Base-by-base conservation (phyloP, 1,284 basidiomycete genomes). In the Cryptococcus floricola region DNA sequence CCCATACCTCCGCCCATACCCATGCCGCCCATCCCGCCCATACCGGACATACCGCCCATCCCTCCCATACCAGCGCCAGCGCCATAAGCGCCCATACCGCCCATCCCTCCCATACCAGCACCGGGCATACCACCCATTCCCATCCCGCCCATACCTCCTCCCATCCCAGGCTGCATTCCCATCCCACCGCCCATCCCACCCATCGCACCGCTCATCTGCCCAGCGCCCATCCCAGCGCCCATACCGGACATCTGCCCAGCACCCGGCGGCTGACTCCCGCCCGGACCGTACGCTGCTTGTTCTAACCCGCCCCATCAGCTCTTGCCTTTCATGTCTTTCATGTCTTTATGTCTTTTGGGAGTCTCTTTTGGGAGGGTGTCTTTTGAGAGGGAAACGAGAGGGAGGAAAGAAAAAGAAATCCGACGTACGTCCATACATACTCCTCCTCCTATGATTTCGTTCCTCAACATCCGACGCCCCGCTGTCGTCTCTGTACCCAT, bases 41-140 rank as follows among this genome's bases (percentile, higher is more conserved):
- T 59, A 37, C 61, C 62, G 13, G 39, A 1, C 23, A 23, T 23
- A 2, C n/a, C n/a, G n/a, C n/a, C n/a, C n/a, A n/a, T 56, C 34
- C 49, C 54, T 16, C 50, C 52, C 56, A 59, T 59, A 37, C 61
- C 62, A n/a, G 39, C 47, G 57, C 60, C 63, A 5, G 23, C 48
- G 19, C 47, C 51, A 53, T 46, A 3, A 23, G 23, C 23, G 2
- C 23, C 23, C 23, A 23, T 23, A 2, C 23, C 23, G 23, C 48
- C 50, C 42, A 48, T 45, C 28, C 47, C n/a, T n/a, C n/a, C n/a
- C n/a, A n/a, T n/a, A n/a, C n/a, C n/a, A n/a, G n/a, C 57, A 14
- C 38, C 50, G n/a, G 46, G 47, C 57, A 54, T 61, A 23, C 63
- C 61, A 18, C 59, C 58, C 63, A 67, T 67, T 4, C 61, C 64